These are phyloP conservation scores for Holtermannia corniformis DNA, from an alignment of 768 basidiomycete species.

Conservation along the genomic window DNA sequence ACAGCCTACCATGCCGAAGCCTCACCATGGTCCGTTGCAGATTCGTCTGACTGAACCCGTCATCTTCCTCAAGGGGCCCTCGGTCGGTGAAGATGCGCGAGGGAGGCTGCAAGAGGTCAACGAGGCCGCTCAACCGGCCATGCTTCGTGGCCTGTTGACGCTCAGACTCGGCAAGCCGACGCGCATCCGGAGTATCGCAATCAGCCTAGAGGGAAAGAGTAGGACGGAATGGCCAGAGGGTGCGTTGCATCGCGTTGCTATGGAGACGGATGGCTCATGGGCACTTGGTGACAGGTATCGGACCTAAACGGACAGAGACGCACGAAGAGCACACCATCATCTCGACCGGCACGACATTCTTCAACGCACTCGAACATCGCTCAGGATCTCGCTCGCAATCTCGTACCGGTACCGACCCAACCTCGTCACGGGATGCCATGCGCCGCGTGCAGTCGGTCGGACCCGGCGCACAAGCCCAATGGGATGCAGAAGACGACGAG, in stretches of 20 bases:
- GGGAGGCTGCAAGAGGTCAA: slow-evolving; percentile 33
- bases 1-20: too few relatives aligned
- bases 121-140: slow-evolving; percentile 48
- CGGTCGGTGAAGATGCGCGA: slow-evolving; percentile 40
- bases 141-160: slow-evolving; percentile 58
- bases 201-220: slow-evolving; percentile 64
- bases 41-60: slow-evolving; percentile 65
- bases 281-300: slow-evolving; percentile 47
- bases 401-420: slow-evolving; percentile 11
- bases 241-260: slow-evolving; percentile 38
- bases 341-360: slow-evolving; percentile 61
- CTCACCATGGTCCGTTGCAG: slow-evolving; percentile 29
- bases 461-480: slow-evolving; percentile 38
- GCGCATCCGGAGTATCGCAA: slow-evolving; percentile 72
- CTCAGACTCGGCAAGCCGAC: slow-evolving; percentile 64
- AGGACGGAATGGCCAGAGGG: slow-evolving; percentile 79
- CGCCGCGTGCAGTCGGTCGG: slow-evolving; percentile 50
- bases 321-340: slow-evolving; percentile 69
- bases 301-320: slow-evolving; percentile 63
- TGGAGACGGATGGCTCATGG: neutral
- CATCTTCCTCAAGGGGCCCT: slow-evolving; percentile 53
- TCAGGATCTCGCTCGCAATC: slow-evolving; percentile 31
- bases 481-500: slow-evolving; percentile 14
- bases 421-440: slow-evolving; percentile 42
- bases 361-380: slow-evolving; percentile 47